These are phyloP conservation scores for barley (Hordeum vulgare) DNA, from an alignment of 176 grass and related monocot genomes.

Conservation along the genomic window DNA sequence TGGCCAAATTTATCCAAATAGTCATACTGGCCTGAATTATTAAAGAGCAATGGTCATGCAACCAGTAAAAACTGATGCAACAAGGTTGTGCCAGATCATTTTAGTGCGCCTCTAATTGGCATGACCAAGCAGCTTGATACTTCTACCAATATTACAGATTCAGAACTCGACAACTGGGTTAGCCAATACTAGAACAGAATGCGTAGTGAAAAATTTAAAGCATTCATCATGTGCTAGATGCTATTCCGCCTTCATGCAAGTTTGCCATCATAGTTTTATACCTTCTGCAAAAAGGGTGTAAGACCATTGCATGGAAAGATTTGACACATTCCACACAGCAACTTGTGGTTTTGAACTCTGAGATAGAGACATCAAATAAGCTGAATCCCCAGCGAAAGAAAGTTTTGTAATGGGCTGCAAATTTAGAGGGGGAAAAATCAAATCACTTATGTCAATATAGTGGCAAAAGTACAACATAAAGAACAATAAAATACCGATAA, in stretches of 20 bases:
- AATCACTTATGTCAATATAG: not conserved
- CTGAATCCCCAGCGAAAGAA: constrained; percentile 63
- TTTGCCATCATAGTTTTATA: constrained; percentile 14
- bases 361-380: constrained; percentile 61
- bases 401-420: constrained; percentile 71
- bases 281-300: constrained; percentile 85
- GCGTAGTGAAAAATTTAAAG: not conserved
- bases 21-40: not conserved
- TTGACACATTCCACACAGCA: constrained; percentile 77
- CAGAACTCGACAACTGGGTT: not conserved
- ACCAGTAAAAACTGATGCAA: not conserved
- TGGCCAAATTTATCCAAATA: not conserved
- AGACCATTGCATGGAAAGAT: constrained; percentile 72
- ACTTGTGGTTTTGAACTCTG: constrained; percentile 66
- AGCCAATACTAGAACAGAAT: not conserved
- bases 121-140: not conserved
- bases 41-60: not conserved
- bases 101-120: not conserved
- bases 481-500: constrained; percentile 59
- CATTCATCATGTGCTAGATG: not conserved
- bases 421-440: constrained; percentile 18
- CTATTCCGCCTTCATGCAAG: not conserved
- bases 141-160: constrained; percentile 9
- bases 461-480: not conserved
- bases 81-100: not conserved